Evolutionary conservation across 257 asterid genomes (phyloP).

Genomic region (Oldenlandia corymbosa): DNA sequence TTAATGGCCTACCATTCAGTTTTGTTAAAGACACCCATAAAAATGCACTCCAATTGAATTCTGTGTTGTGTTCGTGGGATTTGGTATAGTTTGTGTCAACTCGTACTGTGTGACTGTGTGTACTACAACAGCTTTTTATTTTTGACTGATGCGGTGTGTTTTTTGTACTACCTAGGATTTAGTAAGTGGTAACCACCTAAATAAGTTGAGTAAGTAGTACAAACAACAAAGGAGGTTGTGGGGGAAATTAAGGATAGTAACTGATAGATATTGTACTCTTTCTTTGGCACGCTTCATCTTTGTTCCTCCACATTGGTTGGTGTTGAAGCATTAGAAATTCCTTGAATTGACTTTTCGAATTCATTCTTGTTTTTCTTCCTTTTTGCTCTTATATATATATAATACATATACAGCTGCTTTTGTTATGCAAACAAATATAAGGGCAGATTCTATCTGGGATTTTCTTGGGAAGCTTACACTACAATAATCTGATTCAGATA

Average conservation of each 20-base stretch:
- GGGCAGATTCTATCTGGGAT: constrained; percentile 11
- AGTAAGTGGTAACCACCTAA: no score
- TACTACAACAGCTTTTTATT: constrained; percentile 13
- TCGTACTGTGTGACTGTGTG: neutral
- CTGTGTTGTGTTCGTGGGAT: neutral
- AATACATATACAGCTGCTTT: neutral
- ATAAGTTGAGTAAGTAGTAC: constrained; percentile 2
- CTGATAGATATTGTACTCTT: no score
- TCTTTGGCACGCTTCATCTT: neutral
- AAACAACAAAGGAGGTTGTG: neutral
- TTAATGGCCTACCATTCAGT: neutral
- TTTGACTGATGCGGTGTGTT: constrained; percentile 6
- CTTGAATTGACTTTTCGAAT: neutral
- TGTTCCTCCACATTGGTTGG: neutral
- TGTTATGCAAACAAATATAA: neutral
- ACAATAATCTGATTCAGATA: no score
- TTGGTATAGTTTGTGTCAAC: neutral
- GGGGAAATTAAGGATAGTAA: no score
- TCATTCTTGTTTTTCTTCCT: neutral
- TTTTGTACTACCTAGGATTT: constrained; percentile 11
- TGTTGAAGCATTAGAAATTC: neutral
- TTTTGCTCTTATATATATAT: no score
- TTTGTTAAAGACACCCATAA: neutral
- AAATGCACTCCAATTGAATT: neutral
- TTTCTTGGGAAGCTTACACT: neutral